A percentile compares a stretch with the other conserved stretches of the same genome.
phyloP scores from a whole-genome alignment of 73 alveolate genomes.

The Diophrys appendiculata region DNA sequence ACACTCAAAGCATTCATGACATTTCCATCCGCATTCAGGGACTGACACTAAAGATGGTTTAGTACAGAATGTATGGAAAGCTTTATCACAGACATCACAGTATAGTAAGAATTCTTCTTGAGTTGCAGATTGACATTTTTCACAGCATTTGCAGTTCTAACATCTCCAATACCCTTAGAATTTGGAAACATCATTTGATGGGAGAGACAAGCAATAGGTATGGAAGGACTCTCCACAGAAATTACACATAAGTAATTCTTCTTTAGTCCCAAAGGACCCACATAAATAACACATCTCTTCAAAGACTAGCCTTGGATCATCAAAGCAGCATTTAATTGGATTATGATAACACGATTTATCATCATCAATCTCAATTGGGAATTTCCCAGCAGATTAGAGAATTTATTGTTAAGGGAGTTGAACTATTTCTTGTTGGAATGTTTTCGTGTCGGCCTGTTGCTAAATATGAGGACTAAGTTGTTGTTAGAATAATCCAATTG shows the following conservation, averaged over 20 bases:
- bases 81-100: constrained; percentile 70
- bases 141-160: constrained; percentile 63
- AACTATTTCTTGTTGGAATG: constrained; percentile 1
- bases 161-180: constrained; percentile 62
- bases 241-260: constrained; percentile 53
- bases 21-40: constrained; percentile 66
- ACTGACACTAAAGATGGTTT: constrained; percentile 43
- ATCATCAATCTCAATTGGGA: constrained; percentile 36
- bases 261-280: constrained; percentile 60
- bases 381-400: constrained; percentile 17
- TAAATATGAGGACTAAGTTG: constrained; percentile 14
- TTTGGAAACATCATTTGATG: constrained; percentile 19
- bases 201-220: constrained; percentile 51
- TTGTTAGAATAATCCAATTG: neutral
- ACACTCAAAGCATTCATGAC: constrained; percentile 65
- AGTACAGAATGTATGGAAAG: constrained; percentile 58
- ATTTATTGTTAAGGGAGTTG: constrained; percentile 5
- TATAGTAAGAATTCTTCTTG: constrained; percentile 56
- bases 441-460: neutral
- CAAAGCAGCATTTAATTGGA: constrained; percentile 54
- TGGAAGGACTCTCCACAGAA: constrained; percentile 73
- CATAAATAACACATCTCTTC: constrained; percentile 63
- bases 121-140: constrained; percentile 49
- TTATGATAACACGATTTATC: constrained; percentile 51
- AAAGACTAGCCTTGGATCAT: constrained; percentile 53